These are phyloP conservation scores for Dioszegia crocea DNA, from an alignment of 768 basidiomycete species.

Conservation along the genomic window DNA sequence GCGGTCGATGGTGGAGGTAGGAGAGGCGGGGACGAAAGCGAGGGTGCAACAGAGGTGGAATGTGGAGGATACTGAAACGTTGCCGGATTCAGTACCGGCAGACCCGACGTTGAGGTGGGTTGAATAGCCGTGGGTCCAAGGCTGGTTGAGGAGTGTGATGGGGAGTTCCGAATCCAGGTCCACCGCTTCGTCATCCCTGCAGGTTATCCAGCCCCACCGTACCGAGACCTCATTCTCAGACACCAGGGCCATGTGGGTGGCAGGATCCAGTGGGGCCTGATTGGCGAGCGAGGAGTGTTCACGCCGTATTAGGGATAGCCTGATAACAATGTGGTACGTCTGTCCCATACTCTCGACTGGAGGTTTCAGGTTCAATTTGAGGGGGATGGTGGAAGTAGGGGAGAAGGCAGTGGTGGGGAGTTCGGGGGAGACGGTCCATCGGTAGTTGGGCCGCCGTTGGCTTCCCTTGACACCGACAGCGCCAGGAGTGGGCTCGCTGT, in stretches of 20 bases:
- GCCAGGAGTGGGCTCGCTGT: background rate
- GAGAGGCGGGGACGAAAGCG: slow-evolving; percentile 27
- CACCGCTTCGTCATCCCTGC: slow-evolving; percentile 8
- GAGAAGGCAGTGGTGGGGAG: slow-evolving; percentile 42
- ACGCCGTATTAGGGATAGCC: slow-evolving; percentile 28
- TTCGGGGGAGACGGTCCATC: slow-evolving; percentile 35
- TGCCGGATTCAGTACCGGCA: slow-evolving; percentile 5
- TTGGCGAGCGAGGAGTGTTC: slow-evolving; percentile 25
- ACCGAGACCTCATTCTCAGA: slow-evolving; percentile 29
- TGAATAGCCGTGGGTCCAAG: slow-evolving; percentile 38
- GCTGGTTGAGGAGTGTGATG: background rate
- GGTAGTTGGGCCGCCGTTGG: slow-evolving; percentile 5
- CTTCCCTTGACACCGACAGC: slow-evolving; percentile 7
- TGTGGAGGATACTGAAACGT: slow-evolving; percentile 33
- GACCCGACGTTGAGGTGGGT: slow-evolving; percentile 35
- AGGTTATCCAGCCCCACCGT: slow-evolving; percentile 28
- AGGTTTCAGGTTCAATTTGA: slow-evolving; percentile 29
- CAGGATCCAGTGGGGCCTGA: slow-evolving; percentile 13
- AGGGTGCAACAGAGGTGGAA: slow-evolving; percentile 34
- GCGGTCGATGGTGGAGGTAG: background rate
- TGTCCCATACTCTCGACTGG: slow-evolving; percentile 5
- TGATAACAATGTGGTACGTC: slow-evolving; percentile 26
- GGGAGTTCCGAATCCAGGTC: slow-evolving; percentile 21
- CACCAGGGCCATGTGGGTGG: slow-evolving; percentile 24
- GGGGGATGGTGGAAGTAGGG: slow-evolving; percentile 37